A percentile compares a stretch with the other conserved stretches of the same genome.
Conservation (phyloP, 768 basidiomycete genomes). For the Tylopilus felleus region DNA sequence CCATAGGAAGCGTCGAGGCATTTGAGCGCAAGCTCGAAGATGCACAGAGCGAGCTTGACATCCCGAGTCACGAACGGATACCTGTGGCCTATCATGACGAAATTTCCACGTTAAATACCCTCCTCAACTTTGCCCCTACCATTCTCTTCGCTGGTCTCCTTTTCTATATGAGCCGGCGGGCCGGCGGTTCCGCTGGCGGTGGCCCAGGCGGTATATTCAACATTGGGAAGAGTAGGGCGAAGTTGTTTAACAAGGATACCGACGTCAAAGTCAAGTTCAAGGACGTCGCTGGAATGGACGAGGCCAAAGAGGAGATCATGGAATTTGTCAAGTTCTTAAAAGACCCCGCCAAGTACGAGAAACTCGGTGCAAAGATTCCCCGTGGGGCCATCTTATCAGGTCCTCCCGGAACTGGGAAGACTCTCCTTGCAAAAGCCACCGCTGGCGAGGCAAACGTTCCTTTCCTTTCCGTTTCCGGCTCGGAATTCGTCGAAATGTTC, state of each 20-base stretch:
- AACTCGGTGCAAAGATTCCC: conserved; percentile 95
- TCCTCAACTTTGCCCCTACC: conserved; percentile 93
- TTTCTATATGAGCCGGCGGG: conserved; percentile 79
- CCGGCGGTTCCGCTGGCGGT: conserved; percentile 55
- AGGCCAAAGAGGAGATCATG: conserved; percentile 99
- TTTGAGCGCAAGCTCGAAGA: conserved; percentile 96
- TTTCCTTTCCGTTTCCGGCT: conserved; percentile 97
- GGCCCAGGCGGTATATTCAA: conserved; percentile 90
- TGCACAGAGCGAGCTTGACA: conserved; percentile 88
- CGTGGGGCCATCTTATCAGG: conserved; percentile 93
- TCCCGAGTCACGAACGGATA: conserved; percentile 89
- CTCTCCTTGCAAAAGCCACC: conserved; percentile 95
- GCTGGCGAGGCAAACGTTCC: conserved; percentile 97
- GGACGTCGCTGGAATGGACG: conserved; percentile 99
- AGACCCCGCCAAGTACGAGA: conserved; percentile 91
- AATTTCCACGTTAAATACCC: conserved; percentile 75
- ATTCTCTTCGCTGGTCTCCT: conserved; percentile 87
- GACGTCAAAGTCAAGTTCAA: conserved; percentile 91
- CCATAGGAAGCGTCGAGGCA: conserved; percentile 94
- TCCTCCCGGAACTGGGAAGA: conserved; percentile 98
- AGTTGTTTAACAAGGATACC: conserved; percentile 95
- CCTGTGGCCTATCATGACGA: conserved; percentile 97
- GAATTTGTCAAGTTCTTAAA: conserved; percentile 99
- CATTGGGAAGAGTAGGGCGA: conserved; percentile 94
- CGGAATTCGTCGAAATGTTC: conserved; percentile 99